phyloP scores from a whole-genome alignment of 768 basidiomycete species.

The Boletellus sp. region DNA sequence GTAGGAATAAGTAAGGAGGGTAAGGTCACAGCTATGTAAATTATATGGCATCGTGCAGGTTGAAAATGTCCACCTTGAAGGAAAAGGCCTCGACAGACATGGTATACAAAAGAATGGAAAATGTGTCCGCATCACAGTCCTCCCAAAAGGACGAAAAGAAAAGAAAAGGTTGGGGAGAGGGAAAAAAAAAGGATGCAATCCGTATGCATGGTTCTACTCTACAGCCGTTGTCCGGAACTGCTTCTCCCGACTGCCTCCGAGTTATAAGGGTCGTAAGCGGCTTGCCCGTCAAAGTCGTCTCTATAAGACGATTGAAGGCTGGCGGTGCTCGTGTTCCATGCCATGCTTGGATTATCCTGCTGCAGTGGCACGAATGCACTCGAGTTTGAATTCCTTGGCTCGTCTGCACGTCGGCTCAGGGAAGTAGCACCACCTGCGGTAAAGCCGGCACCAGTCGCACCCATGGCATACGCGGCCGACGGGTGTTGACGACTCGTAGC shows the following conservation, averaged over 20 bases:
- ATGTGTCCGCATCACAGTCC: constrained; percentile 10
- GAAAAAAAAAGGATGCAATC: background rate
- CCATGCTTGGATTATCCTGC: constrained; percentile 54
- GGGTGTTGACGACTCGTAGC: constrained; percentile 31
- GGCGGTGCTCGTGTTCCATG: constrained; percentile 55
- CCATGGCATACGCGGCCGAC: constrained; percentile 39
- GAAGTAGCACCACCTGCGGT: constrained; percentile 20
- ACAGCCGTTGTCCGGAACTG: constrained; percentile 24
- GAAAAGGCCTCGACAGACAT: constrained; percentile 1
- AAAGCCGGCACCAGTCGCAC: constrained; percentile 29
- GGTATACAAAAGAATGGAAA: background rate
- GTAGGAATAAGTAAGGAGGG: background rate
- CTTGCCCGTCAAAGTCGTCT: constrained; percentile 25
- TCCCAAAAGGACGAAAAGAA: background rate
- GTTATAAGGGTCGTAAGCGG: constrained; percentile 27
- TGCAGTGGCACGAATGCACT: constrained; percentile 71
- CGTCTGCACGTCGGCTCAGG: constrained; percentile 21
- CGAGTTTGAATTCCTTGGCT: constrained; percentile 51
- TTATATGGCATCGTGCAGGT: background rate
- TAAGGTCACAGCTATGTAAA: constrained; percentile 9
- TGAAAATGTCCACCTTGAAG: constrained; percentile 6
- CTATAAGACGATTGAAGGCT: constrained; percentile 42
- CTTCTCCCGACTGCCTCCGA: constrained; percentile 24
- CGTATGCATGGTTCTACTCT: constrained; percentile 11
- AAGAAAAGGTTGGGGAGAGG: background rate